phyloP scores from a whole-genome alignment of 495 filamentous ascomycete genomes.

The Xylaria curta region DNA sequence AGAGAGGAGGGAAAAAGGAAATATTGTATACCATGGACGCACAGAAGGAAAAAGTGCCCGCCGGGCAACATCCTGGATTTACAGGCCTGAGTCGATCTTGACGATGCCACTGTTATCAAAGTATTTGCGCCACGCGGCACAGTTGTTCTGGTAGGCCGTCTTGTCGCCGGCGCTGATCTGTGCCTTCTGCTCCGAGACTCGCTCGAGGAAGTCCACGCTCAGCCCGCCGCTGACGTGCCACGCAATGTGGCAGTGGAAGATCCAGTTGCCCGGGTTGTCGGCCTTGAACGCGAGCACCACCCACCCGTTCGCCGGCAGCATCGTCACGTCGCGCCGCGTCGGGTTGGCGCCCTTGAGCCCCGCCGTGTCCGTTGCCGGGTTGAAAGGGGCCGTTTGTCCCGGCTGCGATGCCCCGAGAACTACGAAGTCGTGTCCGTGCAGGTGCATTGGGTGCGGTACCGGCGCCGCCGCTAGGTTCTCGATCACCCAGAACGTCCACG shows the following conservation, averaged over 20 bases:
- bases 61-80: neutral
- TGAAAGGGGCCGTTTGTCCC: constrained; percentile 46
- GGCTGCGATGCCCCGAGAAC: constrained; percentile 56
- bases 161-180: constrained; percentile 12
- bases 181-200: constrained; percentile 22
- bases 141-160: constrained; percentile 26
- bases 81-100: constrained; percentile 27
- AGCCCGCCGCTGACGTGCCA: constrained; percentile 55
- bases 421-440: constrained; percentile 67
- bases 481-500: constrained; percentile 61
- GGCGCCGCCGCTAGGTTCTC: constrained; percentile 57
- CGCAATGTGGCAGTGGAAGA: constrained; percentile 62
- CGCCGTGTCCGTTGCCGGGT: constrained; percentile 29
- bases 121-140: constrained; percentile 32
- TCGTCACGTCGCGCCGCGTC: constrained; percentile 65
- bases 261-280: constrained; percentile 62
- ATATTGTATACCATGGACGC: neutral
- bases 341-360: constrained; percentile 51
- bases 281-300: constrained; percentile 58
- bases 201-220: constrained; percentile 56
- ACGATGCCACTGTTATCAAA: constrained; percentile 16
- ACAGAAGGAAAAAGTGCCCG: neutral
- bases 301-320: constrained; percentile 57
- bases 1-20: neutral
- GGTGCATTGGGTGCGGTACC: constrained; percentile 56